Percentiles rank a stretch among this genome's conserved stretches.
These are phyloP conservation scores for Syzygium aqueum DNA, from an alignment of 345 rosid species.

Conservation along the genomic window DNA sequence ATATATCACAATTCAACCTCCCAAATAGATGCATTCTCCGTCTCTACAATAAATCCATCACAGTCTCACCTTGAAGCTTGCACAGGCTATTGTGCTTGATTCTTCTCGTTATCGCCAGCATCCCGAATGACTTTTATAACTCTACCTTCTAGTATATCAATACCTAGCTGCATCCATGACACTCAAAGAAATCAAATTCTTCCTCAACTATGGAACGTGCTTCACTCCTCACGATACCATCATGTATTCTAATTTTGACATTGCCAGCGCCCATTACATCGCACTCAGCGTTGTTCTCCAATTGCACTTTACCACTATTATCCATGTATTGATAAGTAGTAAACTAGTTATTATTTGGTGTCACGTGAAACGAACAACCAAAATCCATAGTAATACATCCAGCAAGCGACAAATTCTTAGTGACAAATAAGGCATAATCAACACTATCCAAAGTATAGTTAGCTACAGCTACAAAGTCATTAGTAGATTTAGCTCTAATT, in stretches of 20 bases:
- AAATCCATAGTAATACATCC: neutral
- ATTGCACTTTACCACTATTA: neutral
- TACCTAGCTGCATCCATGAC: rapidly evolving
- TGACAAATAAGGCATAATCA: neutral
- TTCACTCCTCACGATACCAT: neutral
- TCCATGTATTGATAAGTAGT: neutral
- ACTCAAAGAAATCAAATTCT: neutral
- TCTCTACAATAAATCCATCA: neutral
- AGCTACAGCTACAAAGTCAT: neutral
- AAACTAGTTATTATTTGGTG: neutral
- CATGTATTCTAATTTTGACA: neutral
- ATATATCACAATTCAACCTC: neutral
- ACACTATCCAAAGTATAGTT: neutral
- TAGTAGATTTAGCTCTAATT: neutral
- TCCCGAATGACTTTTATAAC: neutral
- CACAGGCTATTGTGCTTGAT: neutral
- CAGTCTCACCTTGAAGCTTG: neutral
- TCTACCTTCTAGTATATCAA: neutral
- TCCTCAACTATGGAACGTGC: neutral
- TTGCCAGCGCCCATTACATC: neutral
- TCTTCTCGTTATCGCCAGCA: neutral
- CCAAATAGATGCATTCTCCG: neutral
- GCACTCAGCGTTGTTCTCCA: neutral
- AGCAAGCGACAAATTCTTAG: neutral
- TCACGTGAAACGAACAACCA: neutral